Evolutionary conservation across 208 protist species (phyloP).

Genomic region (Herpetomonas samuelpessoai): DNA sequence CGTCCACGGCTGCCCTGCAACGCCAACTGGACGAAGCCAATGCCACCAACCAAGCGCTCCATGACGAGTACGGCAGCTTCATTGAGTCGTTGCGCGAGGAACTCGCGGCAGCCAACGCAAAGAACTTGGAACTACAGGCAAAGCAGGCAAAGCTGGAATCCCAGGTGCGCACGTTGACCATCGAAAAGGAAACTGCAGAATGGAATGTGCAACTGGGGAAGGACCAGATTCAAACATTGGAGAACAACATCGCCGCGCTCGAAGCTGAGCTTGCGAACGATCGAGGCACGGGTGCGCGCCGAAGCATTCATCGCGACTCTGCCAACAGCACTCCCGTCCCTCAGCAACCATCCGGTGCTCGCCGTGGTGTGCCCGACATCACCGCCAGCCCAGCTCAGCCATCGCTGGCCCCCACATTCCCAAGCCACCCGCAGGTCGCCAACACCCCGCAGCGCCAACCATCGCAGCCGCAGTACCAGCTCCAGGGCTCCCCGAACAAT

Average conservation of each 20-base stretch:
- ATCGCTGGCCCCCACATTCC: background rate
- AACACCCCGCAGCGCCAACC: too few species aligned
- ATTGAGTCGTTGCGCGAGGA: constrained; percentile 51
- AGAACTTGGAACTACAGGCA: constrained; percentile 44
- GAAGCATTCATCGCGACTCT: constrained; percentile 11
- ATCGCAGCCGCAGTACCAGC: too few species aligned
- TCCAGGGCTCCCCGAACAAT: too few species aligned
- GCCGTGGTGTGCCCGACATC: background rate
- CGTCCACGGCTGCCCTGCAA: constrained; percentile 12
- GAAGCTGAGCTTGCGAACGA: constrained; percentile 34
- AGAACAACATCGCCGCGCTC: constrained; percentile 34
- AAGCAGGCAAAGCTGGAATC: constrained; percentile 50
- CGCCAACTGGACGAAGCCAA: constrained; percentile 1
- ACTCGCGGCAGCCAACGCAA: constrained; percentile 32
- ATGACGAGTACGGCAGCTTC: constrained; percentile 31
- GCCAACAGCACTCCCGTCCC: background rate
- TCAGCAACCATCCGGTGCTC: too few species aligned
- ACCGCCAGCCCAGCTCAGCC: background rate
- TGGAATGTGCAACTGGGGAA: constrained; percentile 51
- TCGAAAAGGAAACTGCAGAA: constrained; percentile 66
- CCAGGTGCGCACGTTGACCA: constrained; percentile 31
- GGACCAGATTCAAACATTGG: constrained; percentile 40
- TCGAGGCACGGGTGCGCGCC: constrained; percentile 22
- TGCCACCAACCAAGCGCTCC: constrained; percentile 10
- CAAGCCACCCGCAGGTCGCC: too few species aligned